Conservation (phyloP, 371 early-diverging fungal genomes). For the Smittium culicis region DNA sequence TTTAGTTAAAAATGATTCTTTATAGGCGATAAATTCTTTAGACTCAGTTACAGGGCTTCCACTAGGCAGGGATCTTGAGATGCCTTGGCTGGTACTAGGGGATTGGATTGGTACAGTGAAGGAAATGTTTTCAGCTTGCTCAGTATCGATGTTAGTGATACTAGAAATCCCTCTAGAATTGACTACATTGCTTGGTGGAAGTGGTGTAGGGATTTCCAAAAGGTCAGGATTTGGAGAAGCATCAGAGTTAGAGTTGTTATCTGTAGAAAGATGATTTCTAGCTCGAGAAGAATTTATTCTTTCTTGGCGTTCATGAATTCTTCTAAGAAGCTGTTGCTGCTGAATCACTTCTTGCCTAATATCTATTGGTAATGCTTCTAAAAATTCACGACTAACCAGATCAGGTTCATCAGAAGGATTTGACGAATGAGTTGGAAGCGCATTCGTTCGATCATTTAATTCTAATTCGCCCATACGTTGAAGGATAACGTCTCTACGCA, state of each 20-base stretch:
- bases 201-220: background rate
- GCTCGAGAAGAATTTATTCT: background rate
- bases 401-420: background rate
- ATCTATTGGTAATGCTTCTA: slow-evolving; percentile 91
- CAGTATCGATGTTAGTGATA: too few relatives aligned
- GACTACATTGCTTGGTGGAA: too few relatives aligned
- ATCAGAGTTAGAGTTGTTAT: background rate
- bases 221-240: background rate
- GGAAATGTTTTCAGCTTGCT: too few relatives aligned
- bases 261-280: background rate
- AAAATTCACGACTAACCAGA: slow-evolving; percentile 46
- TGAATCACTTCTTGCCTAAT: slow-evolving; percentile 80
- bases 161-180: too few relatives aligned
- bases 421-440: slow-evolving; percentile 10
- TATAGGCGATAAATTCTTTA: too few relatives aligned
- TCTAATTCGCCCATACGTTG: slow-evolving; percentile 42
- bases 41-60: too few relatives aligned
- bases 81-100: too few relatives aligned
- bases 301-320: slow-evolving; percentile 21
- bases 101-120: too few relatives aligned
- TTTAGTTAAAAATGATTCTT: too few relatives aligned
- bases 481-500: slow-evolving; percentile 81
- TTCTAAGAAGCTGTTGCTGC: slow-evolving; percentile 42
- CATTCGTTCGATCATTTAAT: slow-evolving; percentile 12
- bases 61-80: too few relatives aligned